Base-by-base conservation (phyloP, 2,329 filamentous ascomycete species). In the Paecilomyces sp. region DNA sequence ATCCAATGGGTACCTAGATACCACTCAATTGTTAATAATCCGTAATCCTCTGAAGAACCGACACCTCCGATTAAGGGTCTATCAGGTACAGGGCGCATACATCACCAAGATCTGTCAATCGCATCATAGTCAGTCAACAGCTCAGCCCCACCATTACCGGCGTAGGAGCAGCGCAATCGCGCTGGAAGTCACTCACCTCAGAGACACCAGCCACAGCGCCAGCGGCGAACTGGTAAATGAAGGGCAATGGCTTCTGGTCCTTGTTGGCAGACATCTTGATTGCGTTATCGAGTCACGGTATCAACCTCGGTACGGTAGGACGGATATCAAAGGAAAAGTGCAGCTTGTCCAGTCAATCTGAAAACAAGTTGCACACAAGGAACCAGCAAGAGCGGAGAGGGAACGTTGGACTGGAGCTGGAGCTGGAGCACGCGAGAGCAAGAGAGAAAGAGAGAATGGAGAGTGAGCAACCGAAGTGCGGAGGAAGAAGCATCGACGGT, bases 131-230 rank as follows among this genome's bases (percentile, higher is more conserved):
- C 47, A 52, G 24, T 53, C 11, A 66, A 63, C 60, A 70, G 61
- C 54, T 55, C 60, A 9, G 41, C 7, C 18, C 3, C 41, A 47
- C 41, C 41, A 47, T 47, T 8, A 47, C n/a, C 41, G 41, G 15
- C n/a, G 18, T 41, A 41, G 36, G 6, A 47, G 41, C 41, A 9
- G 7, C 18, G 41, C 13, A n/a, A 41, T 41, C 13, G 6, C 13
- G 4, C 5, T 18, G 41, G 15, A 47, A 12, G 11, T 15, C n/a
- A 52, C 62, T 60, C 82, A 92, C 92, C 85, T 99, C 94, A 70
- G 93, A 97, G 66, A 99, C 92, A 83, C 94, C 94, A 73, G 94
- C 94, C 74, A 99, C 90, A 74, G 94, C 94, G 81, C 92, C 92
- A 73, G 93, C 92, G 76, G 88, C 89, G 82, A 97, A 96, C 81